Percentiles rank a stretch among this genome's conserved stretches.
phyloP scores from a whole-genome alignment of 2,329 filamentous ascomycete species.

The Colletotrichum tabaci region DNA sequence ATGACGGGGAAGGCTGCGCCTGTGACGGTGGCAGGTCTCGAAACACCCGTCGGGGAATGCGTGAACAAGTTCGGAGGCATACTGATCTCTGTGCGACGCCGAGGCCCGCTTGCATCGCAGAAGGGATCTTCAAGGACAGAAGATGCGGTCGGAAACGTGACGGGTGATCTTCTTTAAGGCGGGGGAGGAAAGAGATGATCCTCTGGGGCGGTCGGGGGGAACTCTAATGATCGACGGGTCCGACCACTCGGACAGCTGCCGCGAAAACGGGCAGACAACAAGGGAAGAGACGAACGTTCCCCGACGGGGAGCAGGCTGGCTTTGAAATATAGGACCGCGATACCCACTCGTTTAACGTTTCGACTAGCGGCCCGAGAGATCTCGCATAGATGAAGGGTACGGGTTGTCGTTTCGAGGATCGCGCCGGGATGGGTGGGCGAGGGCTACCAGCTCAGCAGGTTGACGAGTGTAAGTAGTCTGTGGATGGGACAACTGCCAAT shows the following conservation, averaged over 20 bases:
- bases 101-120: slow-evolving; percentile 38
- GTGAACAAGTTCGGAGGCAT: slow-evolving; percentile 36
- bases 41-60: slow-evolving; percentile 4
- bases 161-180: slow-evolving; percentile 40
- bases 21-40: slow-evolving; percentile 6
- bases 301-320: slow-evolving; percentile 26
- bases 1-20: slow-evolving; percentile 36
- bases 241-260: slow-evolving; percentile 36
- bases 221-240: slow-evolving; percentile 28
- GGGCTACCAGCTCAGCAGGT: slow-evolving; percentile 21
- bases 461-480: slow-evolving; percentile 13
- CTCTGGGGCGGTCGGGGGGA: not conserved
- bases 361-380: slow-evolving; percentile 41
- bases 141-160: slow-evolving; percentile 25
- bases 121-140: slow-evolving; percentile 31
- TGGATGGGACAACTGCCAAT: slow-evolving; percentile 22
- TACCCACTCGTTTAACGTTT: slow-evolving; percentile 40
- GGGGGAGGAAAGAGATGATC: not conserved
- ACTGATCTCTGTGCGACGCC: slow-evolving; percentile 35
- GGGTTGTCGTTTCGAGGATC: slow-evolving; percentile 33
- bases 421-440: slow-evolving; percentile 23
- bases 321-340: slow-evolving; percentile 39
- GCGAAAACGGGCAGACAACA: slow-evolving; percentile 11
- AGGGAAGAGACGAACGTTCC: slow-evolving; percentile 12
- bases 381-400: slow-evolving; percentile 36